A percentile compares a stretch with the other conserved stretches of the same genome.
Evolutionary conservation across 345 rosid genomes (phyloP).

Genomic region (Bretschneidera sinensis): DNA sequence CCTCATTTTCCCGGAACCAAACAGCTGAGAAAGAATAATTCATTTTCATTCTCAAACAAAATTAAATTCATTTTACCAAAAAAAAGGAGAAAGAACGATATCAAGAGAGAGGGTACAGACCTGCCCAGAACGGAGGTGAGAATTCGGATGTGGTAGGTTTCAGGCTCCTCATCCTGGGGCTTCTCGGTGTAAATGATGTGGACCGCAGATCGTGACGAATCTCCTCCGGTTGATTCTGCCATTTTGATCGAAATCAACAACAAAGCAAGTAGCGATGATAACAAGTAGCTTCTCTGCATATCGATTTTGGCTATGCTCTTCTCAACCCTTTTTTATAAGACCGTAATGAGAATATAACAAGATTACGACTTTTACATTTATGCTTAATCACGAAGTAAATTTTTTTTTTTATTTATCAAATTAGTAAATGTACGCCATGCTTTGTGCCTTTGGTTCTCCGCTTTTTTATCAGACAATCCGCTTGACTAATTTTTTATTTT

Average conservation of each 20-base stretch:
- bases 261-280: not conserved
- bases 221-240: conserved; percentile 34
- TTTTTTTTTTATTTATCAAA: too few relatives aligned
- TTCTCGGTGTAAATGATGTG: conserved; percentile 80
- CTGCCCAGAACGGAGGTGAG: conserved; percentile 78
- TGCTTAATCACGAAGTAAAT: too few relatives aligned
- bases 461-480: too few relatives aligned
- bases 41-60: not conserved
- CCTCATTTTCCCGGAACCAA: not conserved
- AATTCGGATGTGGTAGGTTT: conserved; percentile 59
- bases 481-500: too few relatives aligned
- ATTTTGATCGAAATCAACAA: conserved; percentile 25
- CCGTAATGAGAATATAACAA: too few relatives aligned
- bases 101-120: conserved; percentile 15
- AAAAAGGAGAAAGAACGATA: not conserved
- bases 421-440: too few relatives aligned
- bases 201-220: conserved; percentile 41
- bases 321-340: too few relatives aligned
- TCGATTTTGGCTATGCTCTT: too few relatives aligned
- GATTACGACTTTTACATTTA: too few relatives aligned
- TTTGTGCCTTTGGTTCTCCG: too few relatives aligned
- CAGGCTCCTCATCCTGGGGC: conserved; percentile 60
- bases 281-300: too few relatives aligned
- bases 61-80: not conserved
- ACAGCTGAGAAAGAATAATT: not conserved